A percentile compares a stretch with the other conserved stretches of the same genome.
Evolutionary conservation across 2,329 filamentous ascomycete genomes (phyloP).

Genomic region (Cladophialophora yegresii): DNA sequence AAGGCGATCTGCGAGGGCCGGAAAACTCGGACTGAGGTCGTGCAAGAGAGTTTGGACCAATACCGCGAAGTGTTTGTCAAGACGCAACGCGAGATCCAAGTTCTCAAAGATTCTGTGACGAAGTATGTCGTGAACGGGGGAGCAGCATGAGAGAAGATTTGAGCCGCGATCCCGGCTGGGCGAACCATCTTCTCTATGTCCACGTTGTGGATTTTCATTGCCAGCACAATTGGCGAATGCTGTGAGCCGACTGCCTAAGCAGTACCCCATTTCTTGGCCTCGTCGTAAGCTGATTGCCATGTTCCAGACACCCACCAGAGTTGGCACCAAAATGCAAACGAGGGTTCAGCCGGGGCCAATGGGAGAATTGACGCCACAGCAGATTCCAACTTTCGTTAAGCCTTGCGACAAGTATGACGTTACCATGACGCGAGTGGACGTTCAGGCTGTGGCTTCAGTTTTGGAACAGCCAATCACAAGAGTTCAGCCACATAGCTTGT

Average conservation of each 20-base stretch:
- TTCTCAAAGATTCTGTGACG: slow-evolving; percentile 60
- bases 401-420: slow-evolving; percentile 20
- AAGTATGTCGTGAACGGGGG: slow-evolving; percentile 55
- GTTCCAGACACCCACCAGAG: no score
- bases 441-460: slow-evolving; percentile 17
- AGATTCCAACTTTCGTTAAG: slow-evolving; percentile 4
- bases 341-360: slow-evolving; percentile 10
- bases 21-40: slow-evolving; percentile 70
- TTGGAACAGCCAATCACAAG: slow-evolving; percentile 10
- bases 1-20: slow-evolving; percentile 91
- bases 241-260: background rate
- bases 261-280: background rate
- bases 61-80: slow-evolving; percentile 85
- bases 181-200: background rate
- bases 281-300: background rate
- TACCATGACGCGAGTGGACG: slow-evolving; percentile 20
- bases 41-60: slow-evolving; percentile 80
- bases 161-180: background rate
- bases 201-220: background rate
- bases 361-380: slow-evolving; percentile 20
- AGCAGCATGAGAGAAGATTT: slow-evolving; percentile 11
- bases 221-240: background rate
- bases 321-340: background rate
- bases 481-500: slow-evolving; percentile 22
- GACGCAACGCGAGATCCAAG: slow-evolving; percentile 72